Conservation (phyloP, 2,329 filamentous ascomycete genomes). For the Cladosporium sp. region DNA sequence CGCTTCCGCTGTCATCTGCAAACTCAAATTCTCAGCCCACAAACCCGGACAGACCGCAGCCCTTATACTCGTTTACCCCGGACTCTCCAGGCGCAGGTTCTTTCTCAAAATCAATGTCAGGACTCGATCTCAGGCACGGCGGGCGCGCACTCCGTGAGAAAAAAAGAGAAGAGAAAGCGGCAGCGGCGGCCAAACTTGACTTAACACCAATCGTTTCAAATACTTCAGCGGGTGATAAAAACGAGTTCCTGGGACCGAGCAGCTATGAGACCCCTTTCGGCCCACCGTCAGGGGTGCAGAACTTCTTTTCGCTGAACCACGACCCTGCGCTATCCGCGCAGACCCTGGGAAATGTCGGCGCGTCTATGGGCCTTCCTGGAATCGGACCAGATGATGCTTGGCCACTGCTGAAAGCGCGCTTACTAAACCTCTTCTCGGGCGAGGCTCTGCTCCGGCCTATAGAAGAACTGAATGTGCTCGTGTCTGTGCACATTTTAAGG, state of each 20-base stretch:
- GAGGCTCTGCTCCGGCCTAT: conserved; percentile 74
- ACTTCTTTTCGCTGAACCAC: conserved; percentile 23
- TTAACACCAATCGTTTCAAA: conserved; percentile 28
- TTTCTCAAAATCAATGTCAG: conserved; percentile 78
- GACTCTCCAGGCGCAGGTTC: conserved; percentile 62
- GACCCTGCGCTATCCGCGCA: conserved; percentile 29
- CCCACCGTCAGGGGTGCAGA: conserved; percentile 24
- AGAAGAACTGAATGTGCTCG: conserved; percentile 75
- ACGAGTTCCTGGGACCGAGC: conserved; percentile 18
- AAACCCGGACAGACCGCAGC: conserved; percentile 67
- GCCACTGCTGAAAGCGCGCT: conserved; percentile 69
- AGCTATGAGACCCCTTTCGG: conserved; percentile 16
- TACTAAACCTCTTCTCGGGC: conserved; percentile 73
- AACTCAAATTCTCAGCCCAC: conserved; percentile 70
- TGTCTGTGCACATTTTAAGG: conserved; percentile 70
- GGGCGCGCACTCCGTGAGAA: conserved; percentile 73
- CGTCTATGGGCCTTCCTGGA: conserved; percentile 42
- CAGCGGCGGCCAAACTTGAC: conserved; percentile 31
- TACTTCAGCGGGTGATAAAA: conserved; percentile 18
- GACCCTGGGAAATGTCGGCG: conserved; percentile 39
- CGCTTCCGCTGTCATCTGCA: conserved; percentile 67
- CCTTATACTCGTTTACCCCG: conserved; percentile 74
- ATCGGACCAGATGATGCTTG: conserved; percentile 66
- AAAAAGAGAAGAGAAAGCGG: conserved; percentile 48
- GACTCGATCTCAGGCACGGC: conserved; percentile 70